Evolutionary conservation across 2,329 filamentous ascomycete genomes (phyloP).

Genomic region (Fusarium heterosporum): DNA sequence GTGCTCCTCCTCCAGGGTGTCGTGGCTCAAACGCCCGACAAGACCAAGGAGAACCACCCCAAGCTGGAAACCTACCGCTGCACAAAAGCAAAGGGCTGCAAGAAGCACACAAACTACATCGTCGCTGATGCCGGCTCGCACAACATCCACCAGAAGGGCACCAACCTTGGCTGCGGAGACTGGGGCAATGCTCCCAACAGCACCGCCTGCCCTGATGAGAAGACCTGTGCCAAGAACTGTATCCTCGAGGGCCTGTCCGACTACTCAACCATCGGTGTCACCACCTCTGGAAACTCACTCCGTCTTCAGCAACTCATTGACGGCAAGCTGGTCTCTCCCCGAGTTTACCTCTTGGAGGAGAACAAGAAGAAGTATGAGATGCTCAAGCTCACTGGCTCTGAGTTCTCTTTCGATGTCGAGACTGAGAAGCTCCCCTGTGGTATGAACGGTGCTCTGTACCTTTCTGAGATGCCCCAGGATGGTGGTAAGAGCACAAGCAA

Average conservation of each 20-base stretch:
- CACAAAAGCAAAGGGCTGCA: constrained; percentile 62
- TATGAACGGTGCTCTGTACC: constrained; percentile 75
- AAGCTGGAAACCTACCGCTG: constrained; percentile 64
- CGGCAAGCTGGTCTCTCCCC: constrained; percentile 51
- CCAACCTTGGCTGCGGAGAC: constrained; percentile 44
- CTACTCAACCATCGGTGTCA: constrained; percentile 60
- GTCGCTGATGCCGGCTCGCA: constrained; percentile 63
- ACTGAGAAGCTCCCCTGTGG: constrained; percentile 73
- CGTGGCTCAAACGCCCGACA: constrained; percentile 55
- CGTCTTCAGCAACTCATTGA: constrained; percentile 44
- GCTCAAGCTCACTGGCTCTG: constrained; percentile 69
- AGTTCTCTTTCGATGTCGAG: constrained; percentile 76
- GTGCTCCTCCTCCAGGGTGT: constrained; percentile 14
- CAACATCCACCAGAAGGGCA: constrained; percentile 56
- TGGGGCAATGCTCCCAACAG: constrained; percentile 52
- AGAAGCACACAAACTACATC: constrained; percentile 58
- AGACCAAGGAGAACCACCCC: constrained; percentile 60
- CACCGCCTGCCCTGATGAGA: constrained; percentile 61
- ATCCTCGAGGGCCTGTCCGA: constrained; percentile 62
- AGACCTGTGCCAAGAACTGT: constrained; percentile 65
- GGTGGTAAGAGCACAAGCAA: constrained; percentile 64
- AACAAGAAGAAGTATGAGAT: constrained; percentile 68
- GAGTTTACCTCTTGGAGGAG: constrained; percentile 69
- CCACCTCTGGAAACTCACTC: constrained; percentile 48
- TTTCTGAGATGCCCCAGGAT: constrained; percentile 66